Conservation (phyloP, 768 basidiomycete species). For the Termitomyces sp. region DNA sequence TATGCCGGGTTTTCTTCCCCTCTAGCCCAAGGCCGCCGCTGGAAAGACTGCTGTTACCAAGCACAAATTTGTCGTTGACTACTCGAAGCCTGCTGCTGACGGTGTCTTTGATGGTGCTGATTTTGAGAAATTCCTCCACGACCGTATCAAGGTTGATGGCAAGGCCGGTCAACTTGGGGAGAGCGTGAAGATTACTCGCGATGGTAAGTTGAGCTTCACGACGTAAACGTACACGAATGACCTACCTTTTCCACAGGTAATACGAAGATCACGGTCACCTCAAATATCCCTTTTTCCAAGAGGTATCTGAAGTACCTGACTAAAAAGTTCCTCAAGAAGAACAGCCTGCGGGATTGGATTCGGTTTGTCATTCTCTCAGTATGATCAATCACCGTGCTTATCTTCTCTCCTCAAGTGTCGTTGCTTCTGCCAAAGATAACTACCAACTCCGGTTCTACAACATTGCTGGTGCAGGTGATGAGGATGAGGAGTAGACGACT, state of each 20-base stretch:
- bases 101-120: constrained; percentile 57
- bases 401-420: constrained; percentile 49
- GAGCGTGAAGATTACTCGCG: constrained; percentile 77
- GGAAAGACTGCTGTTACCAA: constrained; percentile 50
- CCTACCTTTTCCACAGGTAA: constrained; percentile 41
- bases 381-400: not conserved
- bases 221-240: not conserved
- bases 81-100: constrained; percentile 66
- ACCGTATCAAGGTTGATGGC: constrained; percentile 90
- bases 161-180: constrained; percentile 93
- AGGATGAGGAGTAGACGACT: constrained; percentile 21
- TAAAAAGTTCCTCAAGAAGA: constrained; percentile 99
- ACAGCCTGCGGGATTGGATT: constrained; percentile 93
- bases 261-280: constrained; percentile 80
- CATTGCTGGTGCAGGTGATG: constrained; percentile 44
- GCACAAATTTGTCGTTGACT: constrained; percentile 83
- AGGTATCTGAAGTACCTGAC: constrained; percentile 98
- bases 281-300: constrained; percentile 91
- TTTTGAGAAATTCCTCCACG: constrained; percentile 85
- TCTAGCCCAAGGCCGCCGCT: constrained; percentile 55
- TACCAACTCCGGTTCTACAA: constrained; percentile 97
- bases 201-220: constrained; percentile 60
- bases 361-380: constrained; percentile 43
- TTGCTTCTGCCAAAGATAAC: constrained; percentile 88
- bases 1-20: constrained; percentile 36